These are phyloP conservation scores for Tillandsia fasciculata DNA, from an alignment of 176 grass and related monocot species.

Conservation along the genomic window DNA sequence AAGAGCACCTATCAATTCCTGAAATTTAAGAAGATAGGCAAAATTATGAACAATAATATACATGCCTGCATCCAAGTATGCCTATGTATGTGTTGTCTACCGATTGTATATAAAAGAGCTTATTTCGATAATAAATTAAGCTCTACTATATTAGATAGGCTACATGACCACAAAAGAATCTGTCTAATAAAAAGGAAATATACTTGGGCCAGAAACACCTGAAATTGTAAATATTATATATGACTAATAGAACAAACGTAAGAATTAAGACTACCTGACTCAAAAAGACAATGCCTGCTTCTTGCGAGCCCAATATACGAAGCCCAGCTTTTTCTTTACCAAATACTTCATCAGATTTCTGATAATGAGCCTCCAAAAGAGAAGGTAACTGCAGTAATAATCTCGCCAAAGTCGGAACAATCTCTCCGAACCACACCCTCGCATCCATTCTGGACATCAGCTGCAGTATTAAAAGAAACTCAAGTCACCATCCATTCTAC, in stretches of 20 bases:
- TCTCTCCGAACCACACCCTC: conserved; percentile 62
- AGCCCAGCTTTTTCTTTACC: conserved; percentile 34
- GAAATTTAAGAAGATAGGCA: conserved; percentile 7
- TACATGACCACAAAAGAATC: too few relatives aligned
- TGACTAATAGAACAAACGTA: not conserved
- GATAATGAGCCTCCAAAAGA: conserved; percentile 71
- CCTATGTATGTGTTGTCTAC: not conserved
- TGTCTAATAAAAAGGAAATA: not conserved
- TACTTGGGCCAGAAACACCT: too few relatives aligned
- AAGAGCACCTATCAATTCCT: conserved; percentile 66
- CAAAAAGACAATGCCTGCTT: conserved; percentile 46
- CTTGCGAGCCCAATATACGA: conserved; percentile 42
- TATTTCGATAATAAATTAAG: too few relatives aligned
- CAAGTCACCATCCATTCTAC: too few relatives aligned
- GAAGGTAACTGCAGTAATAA: conserved; percentile 56
- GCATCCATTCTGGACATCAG: conserved; percentile 41
- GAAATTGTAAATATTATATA: not conserved
- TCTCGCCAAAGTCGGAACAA: conserved; percentile 50
- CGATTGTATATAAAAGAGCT: not conserved
- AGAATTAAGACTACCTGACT: conserved; percentile 28
- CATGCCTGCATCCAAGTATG: not conserved
- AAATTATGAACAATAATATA: not conserved
- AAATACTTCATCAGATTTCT: conserved; percentile 18
- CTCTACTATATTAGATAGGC: too few relatives aligned
- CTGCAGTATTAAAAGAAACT: conserved; percentile 1